Conservation (phyloP, 225 moss, liverwort and hornwort species). For the Marchantia paleacea region DNA sequence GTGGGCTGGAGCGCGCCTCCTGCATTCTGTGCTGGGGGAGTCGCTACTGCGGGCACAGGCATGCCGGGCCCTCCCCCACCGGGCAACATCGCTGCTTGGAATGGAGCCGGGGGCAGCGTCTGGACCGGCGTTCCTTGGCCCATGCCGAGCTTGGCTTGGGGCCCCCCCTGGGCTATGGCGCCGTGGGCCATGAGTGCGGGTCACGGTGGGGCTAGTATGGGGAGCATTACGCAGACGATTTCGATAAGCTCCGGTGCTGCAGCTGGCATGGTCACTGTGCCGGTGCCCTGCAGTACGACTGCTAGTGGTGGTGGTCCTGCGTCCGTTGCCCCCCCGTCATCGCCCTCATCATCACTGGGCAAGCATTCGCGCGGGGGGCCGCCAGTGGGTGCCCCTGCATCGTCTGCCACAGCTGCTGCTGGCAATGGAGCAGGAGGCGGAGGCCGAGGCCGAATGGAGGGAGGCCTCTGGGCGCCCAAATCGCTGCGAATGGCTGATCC, state of each 20-base stretch:
- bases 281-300: conserved; percentile 30
- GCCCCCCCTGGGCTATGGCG: conserved; percentile 36
- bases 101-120: conserved; percentile 29
- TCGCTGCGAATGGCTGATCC: conserved; percentile 56
- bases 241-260: conserved; percentile 7
- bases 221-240: conserved; percentile 19
- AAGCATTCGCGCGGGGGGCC: conserved; percentile 44
- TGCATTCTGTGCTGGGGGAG: conserved; percentile 34
- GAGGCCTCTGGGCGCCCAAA: conserved; percentile 59
- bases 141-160: conserved; percentile 44
- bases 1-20: conserved; percentile 58
- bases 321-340: conserved; percentile 1
- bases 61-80: conserved; percentile 27
- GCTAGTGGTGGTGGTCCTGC: conserved; percentile 11
- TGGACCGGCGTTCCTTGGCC: conserved; percentile 45
- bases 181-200: conserved; percentile 37
- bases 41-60: conserved; percentile 16
- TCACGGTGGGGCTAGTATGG: conserved; percentile 20
- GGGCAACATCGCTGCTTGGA: conserved; percentile 29
- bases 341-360: conserved; percentile 42
- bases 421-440: conserved; percentile 12
- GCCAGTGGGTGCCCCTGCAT: not conserved
- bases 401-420: conserved; percentile 1
- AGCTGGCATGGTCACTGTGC: not conserved
- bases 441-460: conserved; percentile 46